A percentile compares a stretch with the other conserved stretches of the same genome.
Conservation (phyloP, 495 filamentous ascomycete species). For the Xylaria telfairii region DNA sequence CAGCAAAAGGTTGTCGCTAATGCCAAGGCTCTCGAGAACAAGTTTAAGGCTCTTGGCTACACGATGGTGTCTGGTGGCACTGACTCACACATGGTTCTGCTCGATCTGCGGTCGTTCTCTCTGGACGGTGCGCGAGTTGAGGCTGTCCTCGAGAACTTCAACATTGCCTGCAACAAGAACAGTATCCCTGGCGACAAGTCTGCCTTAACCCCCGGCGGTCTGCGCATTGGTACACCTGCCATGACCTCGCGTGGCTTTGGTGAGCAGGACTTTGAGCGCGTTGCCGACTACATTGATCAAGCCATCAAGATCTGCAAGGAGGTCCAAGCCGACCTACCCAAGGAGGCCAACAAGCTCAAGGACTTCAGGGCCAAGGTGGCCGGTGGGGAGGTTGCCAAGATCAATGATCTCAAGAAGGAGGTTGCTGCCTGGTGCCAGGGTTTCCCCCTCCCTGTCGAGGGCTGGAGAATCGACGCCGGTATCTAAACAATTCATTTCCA, state of each 20-base stretch:
- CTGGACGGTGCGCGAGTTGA: constrained; percentile 96
- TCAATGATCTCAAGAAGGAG: constrained; percentile 85
- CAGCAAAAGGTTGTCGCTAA: constrained; percentile 92
- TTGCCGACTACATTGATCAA: constrained; percentile 87
- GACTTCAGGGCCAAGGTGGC: constrained; percentile 96
- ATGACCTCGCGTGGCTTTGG: constrained; percentile 97
- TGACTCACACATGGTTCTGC: constrained; percentile 97
- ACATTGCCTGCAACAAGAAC: constrained; percentile 99
- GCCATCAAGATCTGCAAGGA: constrained; percentile 82
- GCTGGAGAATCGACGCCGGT: constrained; percentile 60
- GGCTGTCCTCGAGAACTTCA: constrained; percentile 95
- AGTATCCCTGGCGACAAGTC: constrained; percentile 97
- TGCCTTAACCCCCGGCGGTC: constrained; percentile 90
- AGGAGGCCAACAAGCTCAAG: constrained; percentile 98
- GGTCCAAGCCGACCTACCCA: constrained; percentile 82
- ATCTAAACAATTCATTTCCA: constrained; percentile 42
- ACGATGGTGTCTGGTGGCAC: constrained; percentile 96
- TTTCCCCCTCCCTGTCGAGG: constrained; percentile 90
- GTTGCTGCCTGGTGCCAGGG: constrained; percentile 84
- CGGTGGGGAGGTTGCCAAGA: constrained; percentile 74
- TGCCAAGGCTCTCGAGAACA: constrained; percentile 84
- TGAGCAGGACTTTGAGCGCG: constrained; percentile 88
- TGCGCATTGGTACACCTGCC: constrained; percentile 94
- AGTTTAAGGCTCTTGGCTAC: constrained; percentile 82
- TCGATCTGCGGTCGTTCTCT: constrained; percentile 79